Evolutionary conservation across 148 eudicot species (phyloP).

Genomic region (Silene latifolia): DNA sequence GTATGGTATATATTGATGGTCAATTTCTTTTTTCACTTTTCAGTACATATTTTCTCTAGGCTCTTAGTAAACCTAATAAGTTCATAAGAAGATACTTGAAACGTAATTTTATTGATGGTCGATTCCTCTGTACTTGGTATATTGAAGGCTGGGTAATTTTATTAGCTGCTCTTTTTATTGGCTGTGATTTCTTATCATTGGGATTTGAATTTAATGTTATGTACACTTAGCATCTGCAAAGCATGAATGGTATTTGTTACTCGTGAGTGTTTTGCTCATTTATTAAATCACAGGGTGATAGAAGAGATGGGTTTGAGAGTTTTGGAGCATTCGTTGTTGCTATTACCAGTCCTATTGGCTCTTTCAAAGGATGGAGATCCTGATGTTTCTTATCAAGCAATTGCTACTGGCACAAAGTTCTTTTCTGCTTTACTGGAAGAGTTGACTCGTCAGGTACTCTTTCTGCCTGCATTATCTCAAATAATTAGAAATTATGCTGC

Average conservation of each 20-base stretch:
- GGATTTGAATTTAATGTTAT: not conserved
- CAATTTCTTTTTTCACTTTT: not conserved
- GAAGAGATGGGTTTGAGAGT: constrained; percentile 63
- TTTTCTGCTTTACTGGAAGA: constrained; percentile 61
- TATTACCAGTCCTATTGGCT: constrained; percentile 55
- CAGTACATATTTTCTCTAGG: not conserved
- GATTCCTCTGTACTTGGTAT: not conserved
- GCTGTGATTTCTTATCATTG: not conserved
- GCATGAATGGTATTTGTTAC: not conserved
- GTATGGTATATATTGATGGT: not conserved
- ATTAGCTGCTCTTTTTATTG: not conserved
- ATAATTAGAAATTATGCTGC: not conserved
- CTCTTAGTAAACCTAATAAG: not conserved
- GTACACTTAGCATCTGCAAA: not conserved
- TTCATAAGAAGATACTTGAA: not conserved
- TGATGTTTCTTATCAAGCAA: constrained; percentile 56
- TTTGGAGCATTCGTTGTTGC: constrained; percentile 51
- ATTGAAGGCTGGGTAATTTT: not conserved
- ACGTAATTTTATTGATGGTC: no score
- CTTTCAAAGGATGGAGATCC: constrained; percentile 51
- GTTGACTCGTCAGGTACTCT: constrained; percentile 65
- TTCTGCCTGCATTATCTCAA: not conserved
- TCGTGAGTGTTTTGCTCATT: not conserved
- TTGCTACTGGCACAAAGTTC: constrained; percentile 56
- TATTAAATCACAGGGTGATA: constrained; percentile 43